phyloP scores from a whole-genome alignment of 1,284 basidiomycete genomes.

The Salmacisia buchloeana region DNA sequence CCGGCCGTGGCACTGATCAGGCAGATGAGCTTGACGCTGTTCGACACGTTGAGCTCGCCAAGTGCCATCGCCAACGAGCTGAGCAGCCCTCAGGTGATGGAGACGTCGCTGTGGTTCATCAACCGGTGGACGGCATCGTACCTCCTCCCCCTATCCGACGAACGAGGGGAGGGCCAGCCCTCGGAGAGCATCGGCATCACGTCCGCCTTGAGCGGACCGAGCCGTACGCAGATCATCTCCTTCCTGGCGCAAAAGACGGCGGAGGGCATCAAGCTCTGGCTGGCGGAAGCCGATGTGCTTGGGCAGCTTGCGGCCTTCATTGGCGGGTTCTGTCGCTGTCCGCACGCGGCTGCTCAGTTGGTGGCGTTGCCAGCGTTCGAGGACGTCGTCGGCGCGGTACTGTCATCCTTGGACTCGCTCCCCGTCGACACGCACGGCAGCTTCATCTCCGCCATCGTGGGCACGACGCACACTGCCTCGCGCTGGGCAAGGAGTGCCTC shows the following conservation, averaged over 20 bases:
- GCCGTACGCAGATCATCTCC: slow-evolving; percentile 29
- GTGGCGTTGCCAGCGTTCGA: slow-evolving; percentile 32
- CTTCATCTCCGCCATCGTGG: slow-evolving; percentile 33
- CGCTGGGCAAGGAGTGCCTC: slow-evolving; percentile 8
- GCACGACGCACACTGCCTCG: slow-evolving; percentile 13
- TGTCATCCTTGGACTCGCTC: slow-evolving; percentile 27
- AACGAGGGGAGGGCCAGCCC: slow-evolving; percentile 15
- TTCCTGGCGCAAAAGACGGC: slow-evolving; percentile 33
- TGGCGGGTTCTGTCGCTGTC: slow-evolving; percentile 33
- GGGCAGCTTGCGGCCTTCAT: slow-evolving; percentile 34
- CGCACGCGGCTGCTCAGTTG: slow-evolving; percentile 13
- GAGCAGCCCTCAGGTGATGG: slow-evolving; percentile 39
- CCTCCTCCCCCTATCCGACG: slow-evolving; percentile 23
- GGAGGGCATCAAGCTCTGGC: slow-evolving; percentile 37
- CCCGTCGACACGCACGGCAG: slow-evolving; percentile 37
- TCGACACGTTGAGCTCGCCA: slow-evolving; percentile 23
- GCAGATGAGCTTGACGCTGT: slow-evolving; percentile 27
- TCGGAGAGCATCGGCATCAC: slow-evolving; percentile 20
- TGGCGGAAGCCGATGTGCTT: slow-evolving; percentile 38
- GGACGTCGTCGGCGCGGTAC: slow-evolving; percentile 26
- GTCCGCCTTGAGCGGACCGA: slow-evolving; percentile 24
- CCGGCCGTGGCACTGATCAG: slow-evolving; percentile 26
- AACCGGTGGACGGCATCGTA: slow-evolving; percentile 43
- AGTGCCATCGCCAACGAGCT: slow-evolving; percentile 21
- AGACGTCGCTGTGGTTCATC: slow-evolving; percentile 38